A percentile compares a stretch with the other conserved stretches of the same genome.
Conservation (phyloP, 345 rosid genomes). For the Moricandia arvensis region DNA sequence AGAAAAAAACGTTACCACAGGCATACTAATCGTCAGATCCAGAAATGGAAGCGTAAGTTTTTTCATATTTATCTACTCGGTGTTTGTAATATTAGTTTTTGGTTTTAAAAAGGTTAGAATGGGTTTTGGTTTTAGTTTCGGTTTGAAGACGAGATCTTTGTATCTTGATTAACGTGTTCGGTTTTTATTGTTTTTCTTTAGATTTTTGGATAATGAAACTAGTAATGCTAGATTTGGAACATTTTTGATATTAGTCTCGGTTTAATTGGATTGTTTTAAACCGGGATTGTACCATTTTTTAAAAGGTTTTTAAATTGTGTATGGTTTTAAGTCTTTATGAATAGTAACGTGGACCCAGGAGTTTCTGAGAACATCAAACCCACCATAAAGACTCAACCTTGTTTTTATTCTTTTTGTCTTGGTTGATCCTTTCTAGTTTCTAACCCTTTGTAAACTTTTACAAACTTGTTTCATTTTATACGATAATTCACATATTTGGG, state of each 20-base stretch:
- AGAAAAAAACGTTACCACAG: slow-evolving; percentile 95
- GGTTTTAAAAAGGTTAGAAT: background rate
- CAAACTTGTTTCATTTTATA: too few relatives aligned
- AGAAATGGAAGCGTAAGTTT: slow-evolving; percentile 92
- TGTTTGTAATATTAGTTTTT: background rate
- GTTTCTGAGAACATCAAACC: too few relatives aligned
- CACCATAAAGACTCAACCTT: too few relatives aligned
- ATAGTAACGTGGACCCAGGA: background rate
- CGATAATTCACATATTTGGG: too few relatives aligned
- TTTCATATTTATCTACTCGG: background rate
- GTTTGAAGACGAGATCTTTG: background rate
- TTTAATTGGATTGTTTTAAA: background rate
- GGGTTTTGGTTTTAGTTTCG: background rate
- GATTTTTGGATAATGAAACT: background rate
- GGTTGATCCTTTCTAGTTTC: too few relatives aligned
- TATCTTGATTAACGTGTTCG: background rate
- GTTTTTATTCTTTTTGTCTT: too few relatives aligned
- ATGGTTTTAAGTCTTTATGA: background rate
- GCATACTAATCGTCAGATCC: slow-evolving; percentile 92
- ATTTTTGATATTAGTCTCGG: background rate
- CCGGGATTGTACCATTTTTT: background rate
- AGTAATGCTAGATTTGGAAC: background rate
- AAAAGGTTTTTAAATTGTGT: background rate
- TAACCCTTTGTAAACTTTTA: too few relatives aligned
- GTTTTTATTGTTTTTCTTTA: background rate